Evolutionary conservation across 2,329 filamentous ascomycete genomes (phyloP), one percentile per base, ranked within the genome.

Genomic region (Ophiostoma sp.): DNA sequence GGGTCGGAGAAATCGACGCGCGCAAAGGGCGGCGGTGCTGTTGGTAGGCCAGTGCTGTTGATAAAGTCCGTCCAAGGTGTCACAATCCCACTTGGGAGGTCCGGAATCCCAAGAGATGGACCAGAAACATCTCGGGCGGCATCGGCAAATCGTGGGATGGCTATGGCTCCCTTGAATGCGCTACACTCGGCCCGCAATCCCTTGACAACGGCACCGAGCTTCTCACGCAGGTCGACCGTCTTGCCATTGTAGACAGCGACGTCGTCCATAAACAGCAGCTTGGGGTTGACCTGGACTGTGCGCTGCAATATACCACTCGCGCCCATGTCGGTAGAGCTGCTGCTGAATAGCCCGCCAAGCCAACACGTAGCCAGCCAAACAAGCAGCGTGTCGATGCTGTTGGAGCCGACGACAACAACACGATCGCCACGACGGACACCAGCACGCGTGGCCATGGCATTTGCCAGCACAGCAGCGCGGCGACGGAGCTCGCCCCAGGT

Each of bases 211-310:
- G 88, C 85, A 40, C 77, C 76, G 78, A 96, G 94, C 79, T 95
- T 95, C 0, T 81, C 77, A 4, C 89, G 81, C 52, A 96, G 79
- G 74, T 95, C 90, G 38, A 90, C 81, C 0, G 81, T 85, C 76
- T 90, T 91, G 42, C 63, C 63, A n/a, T 47, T 94, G 73, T 96
- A 96, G 2, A 94, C 78, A 0, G 91, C 85, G 49, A 83, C 87
- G 73, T 95, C 92, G 73, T 96, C 92, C 74, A 94, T 87, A 75
- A 96, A 95, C n/a, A 96, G 81, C 75, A 86, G 91, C 79, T 86
- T 88, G 4, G 92, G 92, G 72, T 88, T 83, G 70, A 95, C 87
- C 79, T 95, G 91, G 65, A 87, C 78, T 40, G 91, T 81, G 45
- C 92, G 81, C 77, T 95, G 90, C 73, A 96, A 74, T 18, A 96